phyloP scores from a whole-genome alignment of 2,329 filamentous ascomycete genomes.

The Sordariomycetes sp. region DNA sequence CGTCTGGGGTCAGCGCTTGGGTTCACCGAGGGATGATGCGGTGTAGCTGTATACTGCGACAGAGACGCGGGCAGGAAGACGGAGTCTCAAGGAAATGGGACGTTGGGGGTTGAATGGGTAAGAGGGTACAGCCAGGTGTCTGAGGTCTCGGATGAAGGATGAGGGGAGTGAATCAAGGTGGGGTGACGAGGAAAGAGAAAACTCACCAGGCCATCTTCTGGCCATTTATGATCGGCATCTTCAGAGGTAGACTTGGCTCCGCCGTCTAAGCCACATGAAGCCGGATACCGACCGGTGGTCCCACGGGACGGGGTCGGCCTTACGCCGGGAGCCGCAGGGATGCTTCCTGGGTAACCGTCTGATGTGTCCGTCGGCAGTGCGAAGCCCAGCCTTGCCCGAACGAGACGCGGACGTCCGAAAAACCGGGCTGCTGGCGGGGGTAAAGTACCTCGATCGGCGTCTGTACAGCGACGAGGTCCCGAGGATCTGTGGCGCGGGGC shows the following conservation, averaged over 20 bases:
- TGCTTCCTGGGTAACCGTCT: not conserved
- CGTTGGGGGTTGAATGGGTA: not conserved
- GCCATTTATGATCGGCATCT: slow-evolving; percentile 56
- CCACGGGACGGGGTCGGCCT: not conserved
- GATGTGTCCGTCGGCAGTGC: not conserved
- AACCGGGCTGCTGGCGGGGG: not conserved
- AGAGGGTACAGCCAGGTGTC: not conserved
- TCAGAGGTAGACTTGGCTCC: not conserved
- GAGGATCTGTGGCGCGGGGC: too few species aligned
- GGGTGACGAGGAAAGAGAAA: not conserved
- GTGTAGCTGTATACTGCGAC: not conserved
- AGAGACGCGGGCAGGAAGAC: not conserved
- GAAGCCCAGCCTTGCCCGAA: not conserved
- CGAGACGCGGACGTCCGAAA: not conserved
- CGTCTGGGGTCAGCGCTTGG: not conserved
- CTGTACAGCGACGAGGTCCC: too few species aligned
- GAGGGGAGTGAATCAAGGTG: not conserved
- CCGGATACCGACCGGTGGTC: not conserved
- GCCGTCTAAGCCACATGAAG: not conserved
- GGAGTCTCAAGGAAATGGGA: too few species aligned
- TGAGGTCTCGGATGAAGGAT: not conserved
- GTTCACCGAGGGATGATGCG: not conserved
- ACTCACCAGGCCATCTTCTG: slow-evolving; percentile 64
- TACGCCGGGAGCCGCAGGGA: not conserved
- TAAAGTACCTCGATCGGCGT: not conserved